Conservation (phyloP, 148 eudicot species). For the Rhododendron ferrugineum region DNA sequence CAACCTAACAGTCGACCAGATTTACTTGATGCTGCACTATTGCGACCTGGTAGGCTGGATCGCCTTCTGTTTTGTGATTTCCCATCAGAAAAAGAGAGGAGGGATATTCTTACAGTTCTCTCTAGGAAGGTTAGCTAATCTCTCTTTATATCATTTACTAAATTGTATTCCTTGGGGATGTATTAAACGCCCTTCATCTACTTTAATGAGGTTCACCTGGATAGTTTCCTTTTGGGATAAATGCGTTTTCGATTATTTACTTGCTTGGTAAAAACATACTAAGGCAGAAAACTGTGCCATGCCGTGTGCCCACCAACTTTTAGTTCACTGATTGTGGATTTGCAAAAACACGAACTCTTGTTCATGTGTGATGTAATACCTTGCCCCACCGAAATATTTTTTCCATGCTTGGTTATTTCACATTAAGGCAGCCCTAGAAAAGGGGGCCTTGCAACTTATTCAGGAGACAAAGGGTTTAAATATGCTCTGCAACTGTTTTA, state of each 20-base stretch:
- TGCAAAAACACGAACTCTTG: not conserved
- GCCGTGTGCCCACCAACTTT: not conserved
- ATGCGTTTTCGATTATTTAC: not conserved
- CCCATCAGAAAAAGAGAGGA: slow-evolving; percentile 68
- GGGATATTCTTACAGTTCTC: slow-evolving; percentile 81
- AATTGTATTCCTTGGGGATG: not conserved
- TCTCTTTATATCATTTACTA: not conserved
- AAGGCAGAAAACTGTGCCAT: not conserved
- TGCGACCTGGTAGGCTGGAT: slow-evolving; percentile 95
- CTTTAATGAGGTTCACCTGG: slow-evolving; percentile 3
- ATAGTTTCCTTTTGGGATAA: not conserved
- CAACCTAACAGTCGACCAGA: slow-evolving; percentile 82
- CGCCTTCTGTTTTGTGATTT: slow-evolving; percentile 96
- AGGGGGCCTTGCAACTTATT: not conserved
- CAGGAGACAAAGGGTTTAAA: not conserved
- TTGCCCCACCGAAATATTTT: not conserved
- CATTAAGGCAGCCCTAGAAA: not conserved
- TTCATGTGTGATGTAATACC: not conserved
- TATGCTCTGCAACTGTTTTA: not conserved
- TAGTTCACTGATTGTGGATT: not conserved
- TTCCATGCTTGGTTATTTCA: not conserved
- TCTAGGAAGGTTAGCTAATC: slow-evolving; percentile 65
- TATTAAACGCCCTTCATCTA: not conserved
- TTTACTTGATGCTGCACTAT: slow-evolving; percentile 95
- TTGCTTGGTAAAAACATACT: not conserved